phyloP scores from a whole-genome alignment of 257 asterid genomes.

The Henckelia pumila region DNA sequence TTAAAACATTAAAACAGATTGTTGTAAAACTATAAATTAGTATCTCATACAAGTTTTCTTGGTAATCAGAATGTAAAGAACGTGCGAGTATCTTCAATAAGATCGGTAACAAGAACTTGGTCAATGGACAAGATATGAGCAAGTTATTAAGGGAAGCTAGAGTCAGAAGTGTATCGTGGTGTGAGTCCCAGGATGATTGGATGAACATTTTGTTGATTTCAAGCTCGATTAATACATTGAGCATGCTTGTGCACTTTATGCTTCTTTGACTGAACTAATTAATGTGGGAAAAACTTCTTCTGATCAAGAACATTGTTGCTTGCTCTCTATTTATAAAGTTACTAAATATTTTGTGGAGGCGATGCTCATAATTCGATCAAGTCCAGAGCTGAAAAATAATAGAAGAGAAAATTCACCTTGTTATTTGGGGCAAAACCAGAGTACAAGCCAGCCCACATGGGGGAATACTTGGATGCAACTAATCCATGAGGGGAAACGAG shows the following conservation, averaged over 20 bases:
- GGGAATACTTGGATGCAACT: conserved; percentile 42
- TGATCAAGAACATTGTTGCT: neutral
- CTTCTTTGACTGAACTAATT: neutral
- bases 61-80: neutral
- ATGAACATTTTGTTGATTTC: neutral
- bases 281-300: neutral
- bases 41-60: neutral
- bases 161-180: no score
- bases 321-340: neutral
- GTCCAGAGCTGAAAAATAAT: neutral
- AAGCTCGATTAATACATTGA: neutral
- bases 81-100: no score
- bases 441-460: conserved; percentile 44
- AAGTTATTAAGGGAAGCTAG: neutral
- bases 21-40: neutral
- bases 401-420: conserved; percentile 38
- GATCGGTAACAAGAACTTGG: neutral
- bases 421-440: conserved; percentile 50
- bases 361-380: neutral
- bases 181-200: neutral
- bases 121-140: neutral
- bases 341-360: neutral
- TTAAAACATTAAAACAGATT: neutral
- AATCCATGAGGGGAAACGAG: conserved; percentile 44
- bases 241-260: neutral